Conservation (phyloP, 169 alveolate genomes). For the Cryptosporidium meleagridis region DNA sequence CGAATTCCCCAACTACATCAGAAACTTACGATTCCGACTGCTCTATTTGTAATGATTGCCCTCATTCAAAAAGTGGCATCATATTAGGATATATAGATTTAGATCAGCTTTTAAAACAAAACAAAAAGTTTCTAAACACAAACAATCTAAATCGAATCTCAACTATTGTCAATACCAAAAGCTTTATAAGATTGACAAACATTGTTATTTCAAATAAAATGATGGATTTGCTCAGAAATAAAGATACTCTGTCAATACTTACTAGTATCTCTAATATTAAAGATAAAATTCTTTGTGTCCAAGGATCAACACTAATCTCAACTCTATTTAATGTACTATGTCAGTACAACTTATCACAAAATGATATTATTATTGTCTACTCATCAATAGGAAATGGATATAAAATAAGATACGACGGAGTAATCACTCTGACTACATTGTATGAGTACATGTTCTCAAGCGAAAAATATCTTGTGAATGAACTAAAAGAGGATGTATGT, state of each 20-base stretch:
- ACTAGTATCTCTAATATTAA: background rate
- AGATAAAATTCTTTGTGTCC: conserved; percentile 38
- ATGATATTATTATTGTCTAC: conserved; percentile 24
- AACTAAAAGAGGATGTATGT: background rate
- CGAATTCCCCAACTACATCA: conserved; percentile 30
- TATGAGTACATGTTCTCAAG: conserved; percentile 8
- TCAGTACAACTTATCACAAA: background rate
- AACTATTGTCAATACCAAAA: conserved; percentile 29
- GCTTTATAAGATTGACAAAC: conserved; percentile 38
- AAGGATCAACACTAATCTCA: conserved; percentile 13
- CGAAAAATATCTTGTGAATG: conserved; percentile 2
- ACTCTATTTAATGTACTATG: conserved; percentile 17
- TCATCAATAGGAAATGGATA: background rate
- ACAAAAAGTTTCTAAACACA: background rate
- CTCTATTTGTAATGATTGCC: background rate
- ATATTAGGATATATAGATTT: conserved; percentile 61
- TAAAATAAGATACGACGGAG: conserved; percentile 58
- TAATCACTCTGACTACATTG: conserved; percentile 22
- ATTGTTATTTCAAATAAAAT: conserved; percentile 18
- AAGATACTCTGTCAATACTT: conserved; percentile 24
- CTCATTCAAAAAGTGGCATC: background rate
- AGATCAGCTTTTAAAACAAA: background rate
- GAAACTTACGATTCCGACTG: conserved; percentile 42
- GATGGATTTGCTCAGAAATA: background rate
- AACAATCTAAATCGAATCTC: background rate